Conservation (phyloP, 768 basidiomycete genomes). For the Kwoniella pini region DNA sequence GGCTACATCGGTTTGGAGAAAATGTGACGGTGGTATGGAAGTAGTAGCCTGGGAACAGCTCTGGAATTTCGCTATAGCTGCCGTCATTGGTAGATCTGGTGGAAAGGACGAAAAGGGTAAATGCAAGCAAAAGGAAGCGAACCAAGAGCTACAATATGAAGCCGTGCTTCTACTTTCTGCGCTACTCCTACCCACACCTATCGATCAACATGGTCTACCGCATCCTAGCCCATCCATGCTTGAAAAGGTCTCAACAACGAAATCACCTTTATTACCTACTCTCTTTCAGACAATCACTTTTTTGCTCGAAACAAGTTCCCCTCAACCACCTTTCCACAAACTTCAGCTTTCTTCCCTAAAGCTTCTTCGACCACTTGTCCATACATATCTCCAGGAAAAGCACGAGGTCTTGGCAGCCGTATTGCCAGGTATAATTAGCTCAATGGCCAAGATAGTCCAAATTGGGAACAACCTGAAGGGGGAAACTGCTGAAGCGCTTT, state of each 20-base stretch:
- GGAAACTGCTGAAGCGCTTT: constrained; percentile 28
- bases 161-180: constrained; percentile 68
- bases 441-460: constrained; percentile 70
- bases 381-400: constrained; percentile 57
- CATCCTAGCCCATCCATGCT: constrained; percentile 37
- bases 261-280: constrained; percentile 63
- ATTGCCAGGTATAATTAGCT: constrained; percentile 79
- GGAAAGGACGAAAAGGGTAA: constrained; percentile 58
- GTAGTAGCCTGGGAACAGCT: constrained; percentile 76
- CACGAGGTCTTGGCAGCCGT: constrained; percentile 61
- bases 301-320: constrained; percentile 60
- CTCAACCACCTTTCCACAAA: constrained; percentile 63
- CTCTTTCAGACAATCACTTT: constrained; percentile 79
- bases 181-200: constrained; percentile 60
- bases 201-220: constrained; percentile 3
- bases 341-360: constrained; percentile 69
- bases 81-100: constrained; percentile 68
- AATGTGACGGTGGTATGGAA: constrained; percentile 57
- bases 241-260: constrained; percentile 18
- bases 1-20: constrained; percentile 76
- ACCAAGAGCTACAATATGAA: constrained; percentile 80
- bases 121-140: constrained; percentile 62
- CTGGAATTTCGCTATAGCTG: constrained; percentile 60
- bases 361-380: constrained; percentile 62
- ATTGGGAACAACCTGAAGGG: constrained; percentile 54